These are phyloP conservation scores for Friedmanniomyces endolithicus DNA, from an alignment of 495 filamentous ascomycete species.

Conservation along the genomic window DNA sequence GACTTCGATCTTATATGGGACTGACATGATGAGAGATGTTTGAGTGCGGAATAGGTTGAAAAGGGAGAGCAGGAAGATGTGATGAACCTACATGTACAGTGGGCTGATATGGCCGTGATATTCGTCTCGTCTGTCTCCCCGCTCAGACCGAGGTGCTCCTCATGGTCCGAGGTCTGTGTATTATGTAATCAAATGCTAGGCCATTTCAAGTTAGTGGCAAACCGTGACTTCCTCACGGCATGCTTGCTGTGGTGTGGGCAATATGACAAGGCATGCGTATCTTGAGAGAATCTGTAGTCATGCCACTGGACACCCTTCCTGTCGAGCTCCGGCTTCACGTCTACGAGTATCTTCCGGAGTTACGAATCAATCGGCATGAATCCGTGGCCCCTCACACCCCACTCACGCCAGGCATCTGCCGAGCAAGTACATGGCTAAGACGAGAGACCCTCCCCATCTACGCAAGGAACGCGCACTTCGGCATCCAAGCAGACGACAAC, in stretches of 20 bases:
- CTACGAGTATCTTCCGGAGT: constrained; percentile 5
- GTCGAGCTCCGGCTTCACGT: constrained; percentile 11
- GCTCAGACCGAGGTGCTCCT: neutral
- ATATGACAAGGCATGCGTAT: too few relatives aligned
- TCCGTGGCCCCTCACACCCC: neutral
- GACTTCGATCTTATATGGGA: constrained; percentile 19
- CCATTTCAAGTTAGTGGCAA: too few relatives aligned
- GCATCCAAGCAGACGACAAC: constrained; percentile 5
- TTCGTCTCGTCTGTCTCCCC: neutral
- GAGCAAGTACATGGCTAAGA: neutral
- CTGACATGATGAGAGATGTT: constrained; percentile 11
- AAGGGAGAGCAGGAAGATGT: neutral
- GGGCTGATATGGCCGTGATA: neutral
- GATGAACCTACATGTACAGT: neutral
- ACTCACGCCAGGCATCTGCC: constrained; percentile 9
- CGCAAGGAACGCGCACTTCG: constrained; percentile 5
- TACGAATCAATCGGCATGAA: neutral
- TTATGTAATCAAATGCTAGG: neutral
- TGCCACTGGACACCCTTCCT: constrained; percentile 6
- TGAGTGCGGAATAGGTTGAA: neutral
- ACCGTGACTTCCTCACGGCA: neutral
- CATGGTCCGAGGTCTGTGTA: neutral
- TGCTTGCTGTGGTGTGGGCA: too few relatives aligned
- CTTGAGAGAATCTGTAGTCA: neutral
- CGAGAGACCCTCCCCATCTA: constrained; percentile 13